Evolutionary conservation across 805 yeast genomes (phyloP), one percentile per base, ranked within the genome.

Genomic region (Kuraishia piskuri): DNA sequence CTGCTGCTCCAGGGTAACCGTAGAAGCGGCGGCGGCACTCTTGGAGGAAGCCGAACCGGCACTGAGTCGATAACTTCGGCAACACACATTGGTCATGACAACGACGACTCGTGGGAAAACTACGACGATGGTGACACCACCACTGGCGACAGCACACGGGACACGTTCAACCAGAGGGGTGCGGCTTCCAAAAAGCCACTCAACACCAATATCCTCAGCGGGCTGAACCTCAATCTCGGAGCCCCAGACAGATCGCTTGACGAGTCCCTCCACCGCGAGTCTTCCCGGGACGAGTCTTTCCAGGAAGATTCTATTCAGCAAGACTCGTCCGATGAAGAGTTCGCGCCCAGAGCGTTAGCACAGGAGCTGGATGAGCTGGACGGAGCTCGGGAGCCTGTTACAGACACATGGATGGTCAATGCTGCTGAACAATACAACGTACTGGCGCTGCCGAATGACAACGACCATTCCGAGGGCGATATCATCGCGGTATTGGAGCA

Each of bases 361-460:
- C 40, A 31, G 14, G 40, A 31, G 17, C 14, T 31, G 40, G 17
- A 31, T 12, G 40, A 31, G 40, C 14, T 31, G 17, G n/a, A 31
- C 14, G 40, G 40, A 31, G 14, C 7, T 31, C 4, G 17, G 17
- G 17, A 31, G 40, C 3, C 40, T n/a, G 21, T 20, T 2, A 53
- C 56, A 10, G 57, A 60, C 9, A 58, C 55, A 21, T 57, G 61
- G 1, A 61, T 64, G 22, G 50, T 63, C 6, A 54, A 57, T 22
- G 62, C 63, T 12, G 62, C 68, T 20, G 57, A 61, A 4, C 56
- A 59, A 3, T 62, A 54, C 26, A 61, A 64, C 36, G 46, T 66
- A 17, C 52, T 66, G 31, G 66, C 68, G 17, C 55, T 61, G 31
- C 65, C 68, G 8, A 64, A 59, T 50, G 56, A 57, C 17, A 51